Evolutionary conservation across 768 basidiomycete species (phyloP).

Genomic region (Amanita exitialis): DNA sequence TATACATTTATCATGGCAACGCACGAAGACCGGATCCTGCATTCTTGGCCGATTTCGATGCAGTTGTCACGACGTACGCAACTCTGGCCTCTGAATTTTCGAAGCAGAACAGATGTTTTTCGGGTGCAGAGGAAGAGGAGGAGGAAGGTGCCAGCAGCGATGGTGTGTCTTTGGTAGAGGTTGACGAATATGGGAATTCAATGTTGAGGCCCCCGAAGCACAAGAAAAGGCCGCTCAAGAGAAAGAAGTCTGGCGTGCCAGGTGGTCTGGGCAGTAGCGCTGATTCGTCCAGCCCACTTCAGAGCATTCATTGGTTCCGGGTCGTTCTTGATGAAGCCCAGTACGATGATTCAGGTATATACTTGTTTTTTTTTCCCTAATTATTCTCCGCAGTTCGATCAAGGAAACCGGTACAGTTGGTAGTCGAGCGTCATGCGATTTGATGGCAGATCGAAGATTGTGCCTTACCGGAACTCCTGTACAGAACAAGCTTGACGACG

Average conservation of each 20-base stretch:
- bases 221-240: constrained; percentile 60
- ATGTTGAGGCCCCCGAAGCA: constrained; percentile 49
- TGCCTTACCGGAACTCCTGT: constrained; percentile 98
- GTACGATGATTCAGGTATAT: constrained; percentile 39
- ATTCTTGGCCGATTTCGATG: constrained; percentile 89
- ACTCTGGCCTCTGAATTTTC: constrained; percentile 94
- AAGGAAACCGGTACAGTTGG: constrained; percentile 94
- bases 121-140: constrained; percentile 48
- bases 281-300: constrained; percentile 69
- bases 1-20: constrained; percentile 96
- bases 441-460: constrained; percentile 85
- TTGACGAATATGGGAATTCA: constrained; percentile 60
- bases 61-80: constrained; percentile 95
- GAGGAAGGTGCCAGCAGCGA: constrained; percentile 64
- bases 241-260: constrained; percentile 40
- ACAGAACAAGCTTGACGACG: constrained; percentile 98
- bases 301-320: constrained; percentile 94
- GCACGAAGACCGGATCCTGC: constrained; percentile 76
- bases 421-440: constrained; percentile 90
- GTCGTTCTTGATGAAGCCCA: constrained; percentile 93
- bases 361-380: neutral
- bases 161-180: constrained; percentile 48
- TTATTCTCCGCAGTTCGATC: constrained; percentile 58
- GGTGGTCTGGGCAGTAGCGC: constrained; percentile 19
- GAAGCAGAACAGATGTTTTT: constrained; percentile 67